These are phyloP conservation scores for Trichoderma sp. DNA, from an alignment of 2,329 filamentous ascomycete genomes.

Conservation along the genomic window DNA sequence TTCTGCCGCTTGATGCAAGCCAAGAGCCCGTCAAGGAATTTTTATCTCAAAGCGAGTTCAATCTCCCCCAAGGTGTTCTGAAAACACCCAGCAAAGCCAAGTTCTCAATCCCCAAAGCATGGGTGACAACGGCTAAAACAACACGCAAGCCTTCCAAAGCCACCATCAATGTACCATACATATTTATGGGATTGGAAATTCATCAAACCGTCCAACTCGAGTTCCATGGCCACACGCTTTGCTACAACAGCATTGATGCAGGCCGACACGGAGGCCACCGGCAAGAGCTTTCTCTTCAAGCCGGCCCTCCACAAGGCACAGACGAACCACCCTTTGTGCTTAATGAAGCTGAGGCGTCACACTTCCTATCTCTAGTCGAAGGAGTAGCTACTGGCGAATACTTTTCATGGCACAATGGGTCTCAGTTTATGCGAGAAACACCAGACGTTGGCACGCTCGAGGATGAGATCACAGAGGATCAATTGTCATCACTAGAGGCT, in stretches of 20 bases:
- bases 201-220: conserved; percentile 45
- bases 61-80: conserved; percentile 43
- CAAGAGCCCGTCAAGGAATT: conserved; percentile 44
- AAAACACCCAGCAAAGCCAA: conserved; percentile 37
- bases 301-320: conserved; percentile 1
- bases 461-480: neutral
- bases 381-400: conserved; percentile 32
- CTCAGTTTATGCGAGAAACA: conserved; percentile 27
- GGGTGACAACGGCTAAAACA: conserved; percentile 17
- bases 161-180: conserved; percentile 31
- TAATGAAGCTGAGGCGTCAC: conserved; percentile 2
- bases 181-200: conserved; percentile 53
- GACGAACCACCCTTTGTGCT: neutral
- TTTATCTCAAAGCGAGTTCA: conserved; percentile 44
- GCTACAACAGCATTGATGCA: conserved; percentile 52
- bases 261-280: conserved; percentile 51
- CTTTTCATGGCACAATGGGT: conserved; percentile 39
- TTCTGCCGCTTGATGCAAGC: conserved; percentile 40
- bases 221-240: conserved; percentile 45
- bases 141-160: neutral
- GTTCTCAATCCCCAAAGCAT: conserved; percentile 34
- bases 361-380: conserved; percentile 32
- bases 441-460: neutral
- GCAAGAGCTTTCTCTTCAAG: conserved; percentile 47
- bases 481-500: neutral